phyloP scores from a whole-genome alignment of 164 flowering plant genomes.

The Piper longum region DNA sequence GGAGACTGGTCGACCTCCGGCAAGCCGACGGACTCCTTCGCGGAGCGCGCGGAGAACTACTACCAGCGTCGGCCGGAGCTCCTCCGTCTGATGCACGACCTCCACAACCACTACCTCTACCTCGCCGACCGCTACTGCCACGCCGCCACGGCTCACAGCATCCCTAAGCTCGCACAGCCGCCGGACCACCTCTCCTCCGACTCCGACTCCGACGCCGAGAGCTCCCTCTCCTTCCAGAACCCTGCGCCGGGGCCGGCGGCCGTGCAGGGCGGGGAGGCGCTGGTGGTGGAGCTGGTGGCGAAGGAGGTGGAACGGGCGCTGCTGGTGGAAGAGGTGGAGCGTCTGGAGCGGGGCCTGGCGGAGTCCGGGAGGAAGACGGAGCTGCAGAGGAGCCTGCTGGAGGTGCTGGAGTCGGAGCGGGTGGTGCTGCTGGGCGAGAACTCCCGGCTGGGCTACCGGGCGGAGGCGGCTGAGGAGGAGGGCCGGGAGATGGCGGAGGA shows the following conservation, averaged over 20 bases:
- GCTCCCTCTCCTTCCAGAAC: slow-evolving; percentile 44
- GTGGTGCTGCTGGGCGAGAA: slow-evolving; percentile 49
- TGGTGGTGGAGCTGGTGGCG: slow-evolving; percentile 36
- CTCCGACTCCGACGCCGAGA: slow-evolving; percentile 41
- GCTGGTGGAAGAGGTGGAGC: slow-evolving; percentile 18
- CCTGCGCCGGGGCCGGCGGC: not conserved
- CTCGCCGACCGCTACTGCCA: slow-evolving; percentile 55
- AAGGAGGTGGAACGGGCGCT: slow-evolving; percentile 39
- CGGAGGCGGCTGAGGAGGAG: slow-evolving; percentile 33
- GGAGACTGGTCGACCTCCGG: slow-evolving; percentile 14
- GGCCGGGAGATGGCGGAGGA: slow-evolving; percentile 39
- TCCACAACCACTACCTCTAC: slow-evolving; percentile 45
- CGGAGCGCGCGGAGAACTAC: slow-evolving; percentile 63
- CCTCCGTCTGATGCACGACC: slow-evolving; percentile 46
- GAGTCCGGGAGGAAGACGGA: slow-evolving; percentile 43
- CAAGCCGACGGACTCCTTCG: slow-evolving; percentile 32
- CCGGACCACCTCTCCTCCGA: slow-evolving; percentile 8
- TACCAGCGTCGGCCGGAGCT: slow-evolving; percentile 68
- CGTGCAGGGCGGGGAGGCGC: slow-evolving; percentile 5
- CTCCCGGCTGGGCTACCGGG: slow-evolving; percentile 33
- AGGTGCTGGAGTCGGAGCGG: slow-evolving; percentile 71
- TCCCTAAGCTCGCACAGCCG: not conserved
- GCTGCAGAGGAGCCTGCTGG: slow-evolving; percentile 54
- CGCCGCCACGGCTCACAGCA: slow-evolving; percentile 11
- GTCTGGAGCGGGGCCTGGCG: slow-evolving; percentile 7